These are phyloP conservation scores for Diaporthe batatas DNA, from an alignment of 2,329 filamentous ascomycete genomes.

Conservation along the genomic window DNA sequence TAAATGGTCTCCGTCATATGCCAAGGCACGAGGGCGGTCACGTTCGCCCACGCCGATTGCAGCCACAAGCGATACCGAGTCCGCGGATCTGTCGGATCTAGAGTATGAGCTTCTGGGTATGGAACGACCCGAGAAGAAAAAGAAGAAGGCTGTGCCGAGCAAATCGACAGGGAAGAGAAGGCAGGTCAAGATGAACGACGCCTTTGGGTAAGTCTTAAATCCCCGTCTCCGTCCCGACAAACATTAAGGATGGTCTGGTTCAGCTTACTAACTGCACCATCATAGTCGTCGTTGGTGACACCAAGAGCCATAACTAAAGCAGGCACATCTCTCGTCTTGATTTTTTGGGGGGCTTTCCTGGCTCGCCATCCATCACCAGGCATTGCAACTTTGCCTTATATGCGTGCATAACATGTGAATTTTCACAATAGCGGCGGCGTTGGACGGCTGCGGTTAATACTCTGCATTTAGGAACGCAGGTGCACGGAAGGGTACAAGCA, in stretches of 20 bases:
- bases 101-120: constrained; percentile 42
- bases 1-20: constrained; percentile 32
- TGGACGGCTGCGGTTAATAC: constrained; percentile 13
- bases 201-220: constrained; percentile 37
- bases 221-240: background rate
- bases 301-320: background rate
- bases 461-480: constrained; percentile 5
- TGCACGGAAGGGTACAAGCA: background rate
- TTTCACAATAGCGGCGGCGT: constrained; percentile 24
- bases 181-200: constrained; percentile 38
- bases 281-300: constrained; percentile 36
- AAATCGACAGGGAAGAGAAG: constrained; percentile 32
- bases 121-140: constrained; percentile 36
- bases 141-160: constrained; percentile 32
- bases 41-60: constrained; percentile 27
- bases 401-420: constrained; percentile 10
- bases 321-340: background rate
- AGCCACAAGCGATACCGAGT: constrained; percentile 37
- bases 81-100: constrained; percentile 40
- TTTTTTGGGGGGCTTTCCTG: background rate
- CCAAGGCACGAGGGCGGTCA: constrained; percentile 28
- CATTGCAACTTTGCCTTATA: background rate
- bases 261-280: background rate
- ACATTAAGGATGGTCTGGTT: background rate
- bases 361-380: background rate